These are phyloP conservation scores for Trametes hirsuta DNA, from an alignment of 1,284 basidiomycete species.

Conservation along the genomic window DNA sequence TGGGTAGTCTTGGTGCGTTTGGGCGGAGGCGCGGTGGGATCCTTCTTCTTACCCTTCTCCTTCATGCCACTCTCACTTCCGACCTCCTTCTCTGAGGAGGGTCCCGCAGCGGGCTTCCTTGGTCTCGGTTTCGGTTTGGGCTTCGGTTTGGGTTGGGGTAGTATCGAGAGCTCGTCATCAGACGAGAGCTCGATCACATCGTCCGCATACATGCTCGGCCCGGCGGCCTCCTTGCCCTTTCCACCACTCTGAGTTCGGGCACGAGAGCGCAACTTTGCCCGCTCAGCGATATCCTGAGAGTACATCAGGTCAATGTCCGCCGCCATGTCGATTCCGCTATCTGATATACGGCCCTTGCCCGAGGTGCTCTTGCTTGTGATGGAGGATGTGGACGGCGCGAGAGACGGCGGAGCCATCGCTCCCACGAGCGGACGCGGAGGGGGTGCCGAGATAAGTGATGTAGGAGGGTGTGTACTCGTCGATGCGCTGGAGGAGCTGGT, in stretches of 20 bases:
- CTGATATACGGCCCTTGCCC: constrained; percentile 8
- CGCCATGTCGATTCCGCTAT: constrained; percentile 17
- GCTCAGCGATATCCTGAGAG: constrained; percentile 46
- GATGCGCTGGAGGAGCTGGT: constrained; percentile 10
- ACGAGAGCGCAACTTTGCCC: constrained; percentile 46
- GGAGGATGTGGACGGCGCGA: constrained; percentile 1
- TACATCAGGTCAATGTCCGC: constrained; percentile 13
- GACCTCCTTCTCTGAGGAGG: constrained; percentile 9
- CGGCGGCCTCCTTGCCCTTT: constrained; percentile 14
- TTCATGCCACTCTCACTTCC: background rate
- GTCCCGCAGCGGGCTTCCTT: constrained; percentile 1
- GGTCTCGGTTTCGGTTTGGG: constrained; percentile 15
- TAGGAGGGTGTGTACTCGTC: background rate
- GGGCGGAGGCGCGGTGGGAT: constrained; percentile 9
- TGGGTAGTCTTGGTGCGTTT: constrained; percentile 24
- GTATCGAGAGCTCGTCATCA: constrained; percentile 32
- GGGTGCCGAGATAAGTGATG: background rate
- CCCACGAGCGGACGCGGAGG: background rate
- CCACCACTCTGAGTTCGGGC: constrained; percentile 30
- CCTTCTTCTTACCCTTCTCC: constrained; percentile 8
- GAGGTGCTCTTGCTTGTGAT: background rate
- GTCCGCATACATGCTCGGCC: background rate
- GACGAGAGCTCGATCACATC: constrained; percentile 38
- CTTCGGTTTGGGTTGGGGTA: constrained; percentile 20
- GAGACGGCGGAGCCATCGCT: constrained; percentile 1